Percentiles rank a stretch among this genome's conserved stretches.
phyloP scores from a whole-genome alignment of 2,329 filamentous ascomycete species.

The Neofusicoccum kwambonambiense region DNA sequence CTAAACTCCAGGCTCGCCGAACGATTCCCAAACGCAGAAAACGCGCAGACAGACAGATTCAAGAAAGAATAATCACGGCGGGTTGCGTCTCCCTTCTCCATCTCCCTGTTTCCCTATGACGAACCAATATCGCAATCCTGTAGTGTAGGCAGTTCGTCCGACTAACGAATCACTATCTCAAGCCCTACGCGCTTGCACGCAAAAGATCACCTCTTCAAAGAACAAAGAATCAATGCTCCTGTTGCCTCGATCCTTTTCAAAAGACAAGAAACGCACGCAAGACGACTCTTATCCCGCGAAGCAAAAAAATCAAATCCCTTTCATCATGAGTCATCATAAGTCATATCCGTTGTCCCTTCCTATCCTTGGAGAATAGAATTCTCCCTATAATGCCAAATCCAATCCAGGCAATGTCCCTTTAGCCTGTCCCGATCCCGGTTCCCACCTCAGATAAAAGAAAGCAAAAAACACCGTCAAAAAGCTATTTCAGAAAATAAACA shows the following conservation, averaged over 20 bases:
- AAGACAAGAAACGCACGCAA: background rate
- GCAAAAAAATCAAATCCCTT: background rate
- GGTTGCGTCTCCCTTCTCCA: too few relatives aligned
- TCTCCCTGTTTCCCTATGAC: too few relatives aligned
- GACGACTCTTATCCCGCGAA: background rate
- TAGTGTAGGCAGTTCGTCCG: too few relatives aligned
- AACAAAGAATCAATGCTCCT: too few relatives aligned
- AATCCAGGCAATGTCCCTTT: background rate
- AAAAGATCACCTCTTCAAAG: too few relatives aligned
- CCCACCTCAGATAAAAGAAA: background rate
- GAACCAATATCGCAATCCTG: too few relatives aligned
- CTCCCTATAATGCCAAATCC: background rate
- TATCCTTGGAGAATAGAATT: background rate
- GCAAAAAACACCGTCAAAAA: background rate
- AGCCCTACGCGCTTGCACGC: too few relatives aligned
- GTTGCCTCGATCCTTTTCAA: background rate
- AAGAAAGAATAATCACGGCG: too few relatives aligned
- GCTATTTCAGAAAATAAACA: background rate
- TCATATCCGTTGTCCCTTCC: background rate
- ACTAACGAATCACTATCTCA: too few relatives aligned
- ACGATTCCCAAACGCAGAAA: too few relatives aligned
- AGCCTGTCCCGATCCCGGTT: background rate
- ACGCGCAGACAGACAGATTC: too few relatives aligned
- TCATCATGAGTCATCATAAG: conserved; percentile 6
- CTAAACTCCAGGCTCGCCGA: too few relatives aligned